Evolutionary conservation across 352 stramenopile genomes (phyloP).

Genomic region (Phytophthora agathidicida): DNA sequence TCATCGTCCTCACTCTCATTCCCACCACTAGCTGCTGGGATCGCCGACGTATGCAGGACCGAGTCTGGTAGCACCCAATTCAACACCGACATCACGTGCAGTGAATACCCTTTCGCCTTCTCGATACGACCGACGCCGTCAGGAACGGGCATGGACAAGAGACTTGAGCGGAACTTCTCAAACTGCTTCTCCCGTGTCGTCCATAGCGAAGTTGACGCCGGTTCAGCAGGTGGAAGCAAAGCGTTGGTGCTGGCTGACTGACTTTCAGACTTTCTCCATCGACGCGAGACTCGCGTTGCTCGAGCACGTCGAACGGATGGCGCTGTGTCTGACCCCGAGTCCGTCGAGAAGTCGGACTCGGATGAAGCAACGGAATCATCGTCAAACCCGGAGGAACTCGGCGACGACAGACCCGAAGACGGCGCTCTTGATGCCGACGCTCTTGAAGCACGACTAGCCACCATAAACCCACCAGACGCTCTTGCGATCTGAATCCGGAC

Average conservation of each 20-base stretch:
- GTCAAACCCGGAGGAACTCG: constrained; percentile 16
- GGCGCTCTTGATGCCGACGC: constrained; percentile 1
- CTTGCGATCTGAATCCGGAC: background rate
- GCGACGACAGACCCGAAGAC: constrained; percentile 21
- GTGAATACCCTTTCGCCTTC: constrained; percentile 63
- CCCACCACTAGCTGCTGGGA: constrained; percentile 19
- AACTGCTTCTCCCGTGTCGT: constrained; percentile 71
- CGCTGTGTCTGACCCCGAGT: constrained; percentile 12
- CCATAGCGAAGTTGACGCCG: constrained; percentile 51
- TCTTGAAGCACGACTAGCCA: constrained; percentile 5
- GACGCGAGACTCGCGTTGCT: constrained; percentile 19
- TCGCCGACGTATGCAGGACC: constrained; percentile 40
- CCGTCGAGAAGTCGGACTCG: constrained; percentile 14
- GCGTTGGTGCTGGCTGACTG: constrained; percentile 7
- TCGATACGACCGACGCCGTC: constrained; percentile 52
- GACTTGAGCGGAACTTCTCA: constrained; percentile 71
- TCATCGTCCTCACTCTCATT: constrained; percentile 47
- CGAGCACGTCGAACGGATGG: constrained; percentile 13
- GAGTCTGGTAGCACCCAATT: constrained; percentile 73
- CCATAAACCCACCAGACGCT: constrained; percentile 1
- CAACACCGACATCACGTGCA: constrained; percentile 69
- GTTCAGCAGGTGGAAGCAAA: constrained; percentile 23
- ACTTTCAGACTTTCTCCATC: constrained; percentile 14
- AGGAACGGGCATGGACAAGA: constrained; percentile 72
- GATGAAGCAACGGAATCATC: constrained; percentile 14